Base-by-base conservation (phyloP, 352 stramenopile genomes). In the Phytophthora pinifolia region DNA sequence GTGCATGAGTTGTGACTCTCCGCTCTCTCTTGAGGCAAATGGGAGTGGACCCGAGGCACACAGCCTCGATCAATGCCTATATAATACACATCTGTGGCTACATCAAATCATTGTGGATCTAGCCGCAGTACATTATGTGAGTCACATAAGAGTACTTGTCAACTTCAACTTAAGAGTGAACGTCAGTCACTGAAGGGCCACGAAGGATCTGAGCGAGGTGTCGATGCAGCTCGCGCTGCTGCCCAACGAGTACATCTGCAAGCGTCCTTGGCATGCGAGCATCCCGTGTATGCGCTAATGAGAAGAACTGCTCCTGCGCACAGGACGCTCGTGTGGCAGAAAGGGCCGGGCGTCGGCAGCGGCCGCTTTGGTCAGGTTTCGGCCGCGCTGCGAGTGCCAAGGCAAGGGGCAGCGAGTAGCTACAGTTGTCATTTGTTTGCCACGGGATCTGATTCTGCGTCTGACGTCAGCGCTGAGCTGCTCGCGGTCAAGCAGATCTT, bases 401-500 rank as follows among this genome's bases (percentile, higher is more conserved):
- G 72, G 81, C 87, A 25, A 25, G 55, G 17, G 37, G 30, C 25
- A 44, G 42, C 50, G 36, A 38, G 33, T 13, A 38, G 14, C 3
- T 46, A 27, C 32, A 42, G 30, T 43, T 57, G 39, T 1, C 30
- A 33, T 42, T 25, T 47, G 30, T 66, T 48, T 46, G 32, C 4
- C 13, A 9, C 22, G 9, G 8, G 6, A 60, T 55, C 35, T 59
- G 45, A 39, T 17, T 42, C 43, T 35, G 3, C 20, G 22, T 34
- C 15, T 70, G 27, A 20, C 15, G 7, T 9, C 22, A 96, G 84
- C 10, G 84, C 82, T 8, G 79, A 96, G 56, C 75, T 95, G 29
- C 66, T 97, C 4, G 88, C 89, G 2, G 75, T 94, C 46, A 97
- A 97, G 72, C 82, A 96, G 68, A 73, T 97, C 45, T 83, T 76